These are phyloP conservation scores for Coriolopsis trogii DNA, from an alignment of 1,284 basidiomycete species.

Conservation along the genomic window DNA sequence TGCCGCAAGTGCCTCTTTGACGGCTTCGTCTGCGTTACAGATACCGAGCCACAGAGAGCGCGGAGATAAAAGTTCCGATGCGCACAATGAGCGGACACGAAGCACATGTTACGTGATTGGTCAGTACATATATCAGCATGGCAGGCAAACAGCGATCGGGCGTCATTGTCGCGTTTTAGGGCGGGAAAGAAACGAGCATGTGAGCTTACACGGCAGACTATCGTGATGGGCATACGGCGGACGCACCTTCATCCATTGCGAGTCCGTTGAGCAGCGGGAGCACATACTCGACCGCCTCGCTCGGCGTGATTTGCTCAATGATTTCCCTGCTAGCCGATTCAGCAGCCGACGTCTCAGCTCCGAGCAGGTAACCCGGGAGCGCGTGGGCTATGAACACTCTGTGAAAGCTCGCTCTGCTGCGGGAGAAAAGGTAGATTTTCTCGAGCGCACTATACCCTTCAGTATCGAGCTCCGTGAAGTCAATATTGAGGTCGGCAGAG, in stretches of 20 bases:
- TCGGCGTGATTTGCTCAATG: constrained; percentile 70
- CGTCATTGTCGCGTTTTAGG: constrained; percentile 10
- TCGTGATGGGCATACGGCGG: constrained; percentile 12
- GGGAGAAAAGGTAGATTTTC: constrained; percentile 92
- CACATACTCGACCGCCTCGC: constrained; percentile 94
- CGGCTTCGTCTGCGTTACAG: constrained; percentile 71
- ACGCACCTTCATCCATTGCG: constrained; percentile 84
- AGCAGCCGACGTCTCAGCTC: constrained; percentile 44
- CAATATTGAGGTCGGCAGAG: constrained; percentile 28
- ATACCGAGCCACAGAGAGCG: constrained; percentile 7
- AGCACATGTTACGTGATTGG: constrained; percentile 18
- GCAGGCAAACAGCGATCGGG: constrained; percentile 12
- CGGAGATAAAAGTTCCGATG: constrained; percentile 11
- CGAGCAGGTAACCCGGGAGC: constrained; percentile 48
- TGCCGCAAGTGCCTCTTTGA: constrained; percentile 89
- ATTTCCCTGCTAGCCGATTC: constrained; percentile 39
- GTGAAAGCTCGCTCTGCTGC: constrained; percentile 85
- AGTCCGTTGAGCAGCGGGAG: constrained; percentile 87
- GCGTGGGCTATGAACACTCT: constrained; percentile 84
- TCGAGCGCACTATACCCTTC: constrained; percentile 86
- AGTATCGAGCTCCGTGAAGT: constrained; percentile 55
- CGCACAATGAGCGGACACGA: constrained; percentile 7
- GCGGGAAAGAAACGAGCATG: constrained; percentile 6
- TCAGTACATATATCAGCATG: constrained; percentile 10
- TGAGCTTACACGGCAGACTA: constrained; percentile 17